Evolutionary conservation across 192 early-diverging fungal genomes (phyloP).

Genomic region (Dissophora ornata): DNA sequence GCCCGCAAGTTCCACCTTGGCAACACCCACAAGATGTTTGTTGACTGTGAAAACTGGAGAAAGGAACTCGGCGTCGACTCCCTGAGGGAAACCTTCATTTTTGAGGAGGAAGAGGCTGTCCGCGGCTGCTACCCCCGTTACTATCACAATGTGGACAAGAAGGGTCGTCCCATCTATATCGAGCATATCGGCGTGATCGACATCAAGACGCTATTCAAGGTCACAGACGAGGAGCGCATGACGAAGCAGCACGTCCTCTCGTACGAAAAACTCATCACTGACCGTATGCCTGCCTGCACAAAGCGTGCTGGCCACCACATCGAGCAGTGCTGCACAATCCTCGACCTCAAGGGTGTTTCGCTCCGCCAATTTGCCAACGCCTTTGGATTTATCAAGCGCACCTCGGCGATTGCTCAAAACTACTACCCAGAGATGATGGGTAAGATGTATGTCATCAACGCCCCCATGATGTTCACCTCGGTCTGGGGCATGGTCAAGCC

Average conservation of each 20-base stretch:
- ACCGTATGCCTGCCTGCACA: conserved; percentile 78
- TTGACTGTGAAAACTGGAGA: conserved; percentile 74
- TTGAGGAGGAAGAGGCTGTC: conserved; percentile 72
- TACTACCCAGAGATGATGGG: conserved; percentile 88
- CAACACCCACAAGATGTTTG: conserved; percentile 78
- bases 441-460: conserved; percentile 86
- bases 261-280: conserved; percentile 73
- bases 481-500: conserved; percentile 66
- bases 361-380: conserved; percentile 73
- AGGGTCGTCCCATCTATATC: conserved; percentile 79
- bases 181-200: conserved; percentile 77
- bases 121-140: conserved; percentile 76
- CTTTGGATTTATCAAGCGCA: conserved; percentile 71
- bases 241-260: conserved; percentile 79
- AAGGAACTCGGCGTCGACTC: conserved; percentile 70
- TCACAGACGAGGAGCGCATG: conserved; percentile 77
- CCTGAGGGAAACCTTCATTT: conserved; percentile 68
- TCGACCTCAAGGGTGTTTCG: conserved; percentile 80
- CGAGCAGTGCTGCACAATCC: conserved; percentile 78
- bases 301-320: conserved; percentile 62
- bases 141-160: conserved; percentile 83
- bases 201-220: conserved; percentile 68
- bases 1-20: conserved; percentile 77
- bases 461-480: conserved; percentile 78
- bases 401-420: conserved; percentile 78